Base-by-base conservation (phyloP, 2,329 filamentous ascomycete species). In the Aspergillus sp. region DNA sequence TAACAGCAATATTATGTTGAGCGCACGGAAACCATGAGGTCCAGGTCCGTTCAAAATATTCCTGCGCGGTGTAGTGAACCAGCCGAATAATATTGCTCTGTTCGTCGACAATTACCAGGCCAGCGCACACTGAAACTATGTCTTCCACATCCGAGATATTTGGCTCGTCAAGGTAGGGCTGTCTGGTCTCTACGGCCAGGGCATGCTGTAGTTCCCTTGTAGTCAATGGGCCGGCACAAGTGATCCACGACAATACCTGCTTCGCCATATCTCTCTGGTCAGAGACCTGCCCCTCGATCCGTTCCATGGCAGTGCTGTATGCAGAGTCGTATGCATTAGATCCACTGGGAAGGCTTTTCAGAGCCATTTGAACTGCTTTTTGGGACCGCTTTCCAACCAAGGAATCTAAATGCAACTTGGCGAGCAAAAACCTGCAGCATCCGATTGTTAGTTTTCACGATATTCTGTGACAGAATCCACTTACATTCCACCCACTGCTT, bases 221-320 rank as follows among this genome's bases (percentile, higher is more conserved):
- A 1, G 58, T 71, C 0, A 82, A 57, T 0, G 64, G 72, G 38
- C 71, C 68, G 0, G 76, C 70, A 36, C 56, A 77, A 0, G 67
- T 69, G 11, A 82, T 73, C 80, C 77, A 82, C 1, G 67, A 66
- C 0, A 82, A 53, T 2, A 70, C 66, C 18, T 74, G 55, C 7
- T 68, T 75, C 0, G 80, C 80, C 42, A 81, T 65, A 0, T 70
- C 55, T 17, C 39, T 36, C 11, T 71, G 60, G 3, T 70, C 73
- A 1, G 52, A 0, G 0, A 62, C 9, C 44, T 83, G 79, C 0
- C 62, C 57, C 15, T 74, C 49, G 30, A 83, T 80, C 17, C 79
- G 67, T 3, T 75, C 39, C 66, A 83, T 77, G 0, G 75, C 73
- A 0, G 74, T 58, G 0, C 71, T 56, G 48, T 84, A 85, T 5